Evolutionary conservation across 805 yeast genomes (phyloP).

Genomic region (Suhomyces sp.): DNA sequence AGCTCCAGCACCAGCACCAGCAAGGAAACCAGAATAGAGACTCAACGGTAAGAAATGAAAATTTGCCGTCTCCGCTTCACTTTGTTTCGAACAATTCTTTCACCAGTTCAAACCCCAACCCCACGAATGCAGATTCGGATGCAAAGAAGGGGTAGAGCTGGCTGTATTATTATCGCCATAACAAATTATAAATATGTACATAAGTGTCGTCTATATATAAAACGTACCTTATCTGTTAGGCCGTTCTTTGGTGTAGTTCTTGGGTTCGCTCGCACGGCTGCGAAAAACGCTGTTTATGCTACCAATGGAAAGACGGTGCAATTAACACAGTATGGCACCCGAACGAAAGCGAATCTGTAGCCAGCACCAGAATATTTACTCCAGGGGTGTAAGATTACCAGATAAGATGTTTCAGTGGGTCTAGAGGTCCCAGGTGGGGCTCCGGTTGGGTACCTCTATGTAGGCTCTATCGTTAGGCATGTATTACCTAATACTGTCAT

Average conservation of each 20-base stretch:
- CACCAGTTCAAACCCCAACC: neutral
- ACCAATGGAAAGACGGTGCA: neutral
- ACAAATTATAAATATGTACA: neutral
- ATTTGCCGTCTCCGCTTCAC: slow-evolving; percentile 21
- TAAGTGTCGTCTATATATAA: neutral
- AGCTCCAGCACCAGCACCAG: neutral
- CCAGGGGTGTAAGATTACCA: neutral
- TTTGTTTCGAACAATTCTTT: slow-evolving; percentile 13
- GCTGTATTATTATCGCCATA: neutral
- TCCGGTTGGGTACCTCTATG: neutral
- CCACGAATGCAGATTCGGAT: neutral
- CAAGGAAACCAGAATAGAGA: slow-evolving; percentile 1
- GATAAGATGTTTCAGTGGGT: neutral
- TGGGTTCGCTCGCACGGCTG: neutral
- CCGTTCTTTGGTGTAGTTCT: no score
- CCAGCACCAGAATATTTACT: neutral
- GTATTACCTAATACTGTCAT: neutral
- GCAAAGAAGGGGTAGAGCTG: neutral
- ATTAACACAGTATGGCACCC: neutral
- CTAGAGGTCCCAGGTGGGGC: neutral
- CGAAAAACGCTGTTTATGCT: neutral
- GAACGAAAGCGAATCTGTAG: neutral
- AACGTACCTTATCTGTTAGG: no score
- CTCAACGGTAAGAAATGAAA: slow-evolving; percentile 4
- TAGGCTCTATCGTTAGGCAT: neutral